Conservation (phyloP, 2,329 filamentous ascomycete species). For the Mycosphaerella sp. region DNA sequence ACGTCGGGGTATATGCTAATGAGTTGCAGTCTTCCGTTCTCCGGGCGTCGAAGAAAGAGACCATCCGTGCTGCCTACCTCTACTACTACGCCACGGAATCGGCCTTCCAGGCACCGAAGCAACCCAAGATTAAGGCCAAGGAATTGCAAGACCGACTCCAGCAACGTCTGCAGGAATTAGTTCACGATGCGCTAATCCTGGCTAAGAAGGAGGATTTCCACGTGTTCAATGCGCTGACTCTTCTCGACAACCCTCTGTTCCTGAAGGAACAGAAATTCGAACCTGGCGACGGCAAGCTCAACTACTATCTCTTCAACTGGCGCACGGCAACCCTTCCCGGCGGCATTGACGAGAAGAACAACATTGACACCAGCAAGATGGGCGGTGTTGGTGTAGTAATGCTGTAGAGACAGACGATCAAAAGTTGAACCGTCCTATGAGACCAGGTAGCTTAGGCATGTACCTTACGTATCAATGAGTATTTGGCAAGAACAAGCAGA, state of each 20-base stretch:
- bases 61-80: slow-evolving; percentile 84
- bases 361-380: slow-evolving; percentile 67
- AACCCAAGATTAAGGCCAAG: slow-evolving; percentile 38
- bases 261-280: slow-evolving; percentile 92
- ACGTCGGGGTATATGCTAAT: slow-evolving; percentile 6
- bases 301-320: slow-evolving; percentile 99
- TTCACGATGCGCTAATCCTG: slow-evolving; percentile 79
- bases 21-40: slow-evolving; percentile 66
- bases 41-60: slow-evolving; percentile 64
- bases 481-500: too few species aligned
- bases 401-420: slow-evolving; percentile 44
- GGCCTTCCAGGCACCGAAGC: slow-evolving; percentile 49
- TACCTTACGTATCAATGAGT: not conserved
- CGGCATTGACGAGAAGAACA: slow-evolving; percentile 73
- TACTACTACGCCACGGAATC: slow-evolving; percentile 92
- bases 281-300: slow-evolving; percentile 84
- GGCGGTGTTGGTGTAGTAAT: slow-evolving; percentile 90
- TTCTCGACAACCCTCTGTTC: slow-evolving; percentile 92
- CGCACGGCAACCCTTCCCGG: slow-evolving; percentile 76
- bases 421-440: not conserved
- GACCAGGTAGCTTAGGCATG: not conserved
- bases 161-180: slow-evolving; percentile 69
- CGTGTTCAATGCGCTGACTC: slow-evolving; percentile 90
- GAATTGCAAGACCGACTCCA: slow-evolving; percentile 58
- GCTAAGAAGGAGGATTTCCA: slow-evolving; percentile 83